phyloP scores from a whole-genome alignment of 495 filamentous ascomycete species.

The Neurospora sp. region DNA sequence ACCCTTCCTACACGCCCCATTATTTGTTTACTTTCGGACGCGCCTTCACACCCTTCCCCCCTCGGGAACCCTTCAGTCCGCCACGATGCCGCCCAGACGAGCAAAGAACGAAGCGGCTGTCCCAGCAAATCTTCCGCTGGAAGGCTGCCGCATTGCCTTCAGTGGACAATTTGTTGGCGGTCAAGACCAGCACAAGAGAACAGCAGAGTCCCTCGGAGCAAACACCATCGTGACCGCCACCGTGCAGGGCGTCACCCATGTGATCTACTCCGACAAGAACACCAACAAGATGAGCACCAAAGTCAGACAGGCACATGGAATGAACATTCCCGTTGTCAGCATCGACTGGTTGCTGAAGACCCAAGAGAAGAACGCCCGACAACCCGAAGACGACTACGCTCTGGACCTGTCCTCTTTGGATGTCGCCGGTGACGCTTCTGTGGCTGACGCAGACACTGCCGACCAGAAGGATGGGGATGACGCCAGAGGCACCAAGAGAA shows the following conservation, averaged over 20 bases:
- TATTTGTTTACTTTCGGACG: not conserved
- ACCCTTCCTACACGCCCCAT: not conserved
- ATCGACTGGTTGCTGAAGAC: constrained; percentile 54
- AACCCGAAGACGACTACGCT: constrained; percentile 17
- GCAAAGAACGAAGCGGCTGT: constrained; percentile 14
- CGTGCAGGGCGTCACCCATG: constrained; percentile 44
- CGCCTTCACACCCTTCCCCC: not conserved
- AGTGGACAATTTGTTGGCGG: constrained; percentile 47
- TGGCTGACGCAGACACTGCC: not conserved
- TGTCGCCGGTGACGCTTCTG: not conserved
- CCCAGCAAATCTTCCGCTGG: constrained; percentile 22
- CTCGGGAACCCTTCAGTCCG: not conserved
- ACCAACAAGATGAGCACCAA: constrained; percentile 35
- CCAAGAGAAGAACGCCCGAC: constrained; percentile 27
- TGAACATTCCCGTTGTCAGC: constrained; percentile 45
- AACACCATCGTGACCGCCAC: constrained; percentile 32
- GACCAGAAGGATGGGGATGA: not conserved
- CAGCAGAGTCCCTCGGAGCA: constrained; percentile 41
- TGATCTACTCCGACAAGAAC: constrained; percentile 46
- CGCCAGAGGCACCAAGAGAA: constrained; percentile 5
- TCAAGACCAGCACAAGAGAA: constrained; percentile 34
- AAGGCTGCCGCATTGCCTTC: constrained; percentile 43
- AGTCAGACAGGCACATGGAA: constrained; percentile 41
- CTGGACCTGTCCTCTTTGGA: not conserved
- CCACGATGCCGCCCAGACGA: constrained; percentile 17